These are phyloP conservation scores for Pinus taeda DNA, from an alignment of 75 land plant genomes.

Conservation along the genomic window DNA sequence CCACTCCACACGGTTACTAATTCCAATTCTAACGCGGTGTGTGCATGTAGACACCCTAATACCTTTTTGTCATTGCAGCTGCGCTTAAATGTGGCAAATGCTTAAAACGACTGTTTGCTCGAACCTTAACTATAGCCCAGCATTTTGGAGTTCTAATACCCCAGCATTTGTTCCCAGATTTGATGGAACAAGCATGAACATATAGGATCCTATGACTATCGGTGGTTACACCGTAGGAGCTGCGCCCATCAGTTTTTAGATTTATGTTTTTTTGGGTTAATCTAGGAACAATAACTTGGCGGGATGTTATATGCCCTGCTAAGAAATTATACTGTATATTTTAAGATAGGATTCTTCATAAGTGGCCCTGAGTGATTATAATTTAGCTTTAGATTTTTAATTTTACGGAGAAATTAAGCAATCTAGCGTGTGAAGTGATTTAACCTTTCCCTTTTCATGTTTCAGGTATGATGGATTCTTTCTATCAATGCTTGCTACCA, in stretches of 20 bases:
- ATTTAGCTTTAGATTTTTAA: neutral
- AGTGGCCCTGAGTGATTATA: neutral
- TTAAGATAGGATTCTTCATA: neutral
- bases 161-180: neutral
- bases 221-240: neutral
- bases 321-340: neutral
- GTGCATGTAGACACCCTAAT: neutral
- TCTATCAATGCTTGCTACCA: constrained; percentile 95
- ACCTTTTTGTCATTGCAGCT: neutral
- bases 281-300: neutral
- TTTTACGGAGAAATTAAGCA: neutral
- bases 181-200: neutral
- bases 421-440: neutral
- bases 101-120: no score
- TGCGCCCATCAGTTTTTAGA: neutral
- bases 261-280: neutral
- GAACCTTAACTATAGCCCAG: no score
- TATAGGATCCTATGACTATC: neutral
- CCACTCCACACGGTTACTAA: neutral
- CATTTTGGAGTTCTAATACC: neutral
- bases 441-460: constrained; percentile 2
- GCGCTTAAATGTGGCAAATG: no score
- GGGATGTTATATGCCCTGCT: neutral
- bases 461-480: constrained; percentile 99
- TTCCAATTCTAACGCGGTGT: neutral